A percentile compares a stretch with the other conserved stretches of the same genome.
phyloP scores from a whole-genome alignment of 1,284 basidiomycete genomes.

The Malassezia cuniculi region DNA sequence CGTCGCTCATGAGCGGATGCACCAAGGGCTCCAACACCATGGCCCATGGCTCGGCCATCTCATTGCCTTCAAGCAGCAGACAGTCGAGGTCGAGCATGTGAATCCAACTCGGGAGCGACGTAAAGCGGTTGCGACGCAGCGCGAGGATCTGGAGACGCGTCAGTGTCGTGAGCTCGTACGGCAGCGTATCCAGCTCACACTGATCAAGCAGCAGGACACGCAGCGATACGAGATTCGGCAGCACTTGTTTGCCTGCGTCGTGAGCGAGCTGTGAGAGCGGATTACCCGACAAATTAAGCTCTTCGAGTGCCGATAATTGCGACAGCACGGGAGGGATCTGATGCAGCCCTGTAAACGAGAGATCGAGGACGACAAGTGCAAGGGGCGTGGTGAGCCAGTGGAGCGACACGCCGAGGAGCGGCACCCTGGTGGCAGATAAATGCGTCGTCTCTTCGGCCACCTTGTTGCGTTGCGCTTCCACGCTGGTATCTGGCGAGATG shows the following conservation, averaged over 20 bases:
- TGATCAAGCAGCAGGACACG: conserved; percentile 79
- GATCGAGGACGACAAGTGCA: conserved; percentile 33
- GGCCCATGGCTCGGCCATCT: conserved; percentile 76
- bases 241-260: conserved; percentile 63
- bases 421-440: too few relatives aligned
- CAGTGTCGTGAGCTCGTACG: conserved; percentile 46
- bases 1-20: too few relatives aligned
- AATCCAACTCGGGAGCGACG: conserved; percentile 84
- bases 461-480: too few relatives aligned
- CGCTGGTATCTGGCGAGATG: too few relatives aligned
- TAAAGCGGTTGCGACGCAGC: conserved; percentile 71
- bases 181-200: conserved; percentile 64
- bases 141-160: conserved; percentile 69
- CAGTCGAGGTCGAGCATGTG: conserved; percentile 72
- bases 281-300: conserved; percentile 84
- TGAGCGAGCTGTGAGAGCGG: conserved; percentile 51
- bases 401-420: too few relatives aligned
- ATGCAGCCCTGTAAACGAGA: conserved; percentile 60
- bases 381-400: conserved; percentile 7
- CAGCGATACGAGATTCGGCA: conserved; percentile 62
- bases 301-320: conserved; percentile 68
- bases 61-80: conserved; percentile 79
- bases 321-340: conserved; percentile 67
- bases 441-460: too few relatives aligned
- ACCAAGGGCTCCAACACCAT: conserved; percentile 54